A percentile compares a stretch with the other conserved stretches of the same genome.
These are phyloP conservation scores for Puccinia novopanici DNA, from an alignment of 1,284 basidiomycete genomes.

Conservation along the genomic window DNA sequence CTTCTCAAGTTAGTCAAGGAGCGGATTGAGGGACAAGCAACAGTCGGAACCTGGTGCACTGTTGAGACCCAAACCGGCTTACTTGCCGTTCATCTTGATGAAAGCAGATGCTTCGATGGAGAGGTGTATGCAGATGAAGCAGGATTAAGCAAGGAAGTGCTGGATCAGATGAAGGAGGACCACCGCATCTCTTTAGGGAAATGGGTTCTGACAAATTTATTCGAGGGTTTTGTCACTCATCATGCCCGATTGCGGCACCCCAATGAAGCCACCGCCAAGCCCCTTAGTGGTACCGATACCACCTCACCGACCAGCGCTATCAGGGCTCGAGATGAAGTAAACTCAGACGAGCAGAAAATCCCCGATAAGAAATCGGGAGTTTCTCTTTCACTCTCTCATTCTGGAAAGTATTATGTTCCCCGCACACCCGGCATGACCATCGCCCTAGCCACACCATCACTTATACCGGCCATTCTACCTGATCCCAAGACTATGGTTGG, in stretches of 20 bases:
- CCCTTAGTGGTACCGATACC: conserved; percentile 33
- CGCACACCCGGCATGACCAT: conserved; percentile 63
- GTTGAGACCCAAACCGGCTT: conserved; percentile 88
- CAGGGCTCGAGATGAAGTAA: conserved; percentile 58
- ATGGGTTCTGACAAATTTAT: conserved; percentile 58
- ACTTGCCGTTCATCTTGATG: conserved; percentile 81
- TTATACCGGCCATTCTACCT: conserved; percentile 64
- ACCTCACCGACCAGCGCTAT: conserved; percentile 53
- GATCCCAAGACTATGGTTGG: conserved; percentile 1
- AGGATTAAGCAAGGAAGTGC: conserved; percentile 50
- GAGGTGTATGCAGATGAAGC: conserved; percentile 89
- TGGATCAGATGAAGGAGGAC: conserved; percentile 68
- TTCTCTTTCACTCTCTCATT: conserved; percentile 45
- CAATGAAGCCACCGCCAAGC: background rate
- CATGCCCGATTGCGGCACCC: conserved; percentile 13
- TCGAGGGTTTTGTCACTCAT: conserved; percentile 55
- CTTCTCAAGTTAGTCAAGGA: conserved; percentile 82
- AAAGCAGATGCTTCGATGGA: conserved; percentile 80
- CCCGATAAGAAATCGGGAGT: conserved; percentile 53
- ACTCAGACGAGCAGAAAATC: conserved; percentile 56
- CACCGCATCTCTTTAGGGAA: conserved; percentile 59
- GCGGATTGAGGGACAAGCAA: conserved; percentile 87
- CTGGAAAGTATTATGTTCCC: background rate
- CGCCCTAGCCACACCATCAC: conserved; percentile 69
- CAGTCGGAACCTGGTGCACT: conserved; percentile 79